Evolutionary conservation across 2,329 filamentous ascomycete genomes (phyloP), one percentile per base, ranked within the genome.

Genomic region (Cercospora canescens): DNA sequence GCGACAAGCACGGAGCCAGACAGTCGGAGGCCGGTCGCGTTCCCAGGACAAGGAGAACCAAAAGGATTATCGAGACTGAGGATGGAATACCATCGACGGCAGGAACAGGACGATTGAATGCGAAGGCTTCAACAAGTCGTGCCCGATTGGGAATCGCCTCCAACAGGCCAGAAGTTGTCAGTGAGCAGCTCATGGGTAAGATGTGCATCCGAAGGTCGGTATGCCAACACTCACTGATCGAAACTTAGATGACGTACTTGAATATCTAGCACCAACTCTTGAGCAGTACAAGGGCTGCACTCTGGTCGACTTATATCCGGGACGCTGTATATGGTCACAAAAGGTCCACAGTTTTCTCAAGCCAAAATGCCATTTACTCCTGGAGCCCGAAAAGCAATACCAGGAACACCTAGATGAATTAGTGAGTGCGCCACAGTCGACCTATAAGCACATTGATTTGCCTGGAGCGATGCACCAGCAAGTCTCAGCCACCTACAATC

Each of bases 291-390:
- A 83, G 58, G 91, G 92, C 62, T 93, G 94, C 79, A 93, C 96
- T 73, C 85, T 98, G 52, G 82, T 99, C 72, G 94, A 98, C 75
- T 82, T 97, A 63, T 92, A 94, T 76, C 94, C 94, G 0, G 93
- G 93, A 14, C 81, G 81, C 1, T 92, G 93, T 8, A 62, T 96
- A 2, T 95, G 91, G 87, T 96, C 94, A 35, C 82, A 83, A 30
- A 91, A 90, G 73, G 82, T 98, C 0, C 88, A 97, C 75, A 84
- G 92, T 0, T 81, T 86, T 54, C 82, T 99, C 7, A 81, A 92
- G 73, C 94, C 94, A 4, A 88, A 93, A 64, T 89, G 87, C 5
- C 95, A 99, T 80, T 81, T 97, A 52, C 83, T 99, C 48, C 84
- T 97, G 78, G 94, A 98, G 74, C 88, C 89, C 2, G 86, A 91